A percentile compares a stretch with the other conserved stretches of the same genome.
Evolutionary conservation across 2,329 filamentous ascomycete genomes (phyloP).

Genomic region (Aspergillus quadricinctus): DNA sequence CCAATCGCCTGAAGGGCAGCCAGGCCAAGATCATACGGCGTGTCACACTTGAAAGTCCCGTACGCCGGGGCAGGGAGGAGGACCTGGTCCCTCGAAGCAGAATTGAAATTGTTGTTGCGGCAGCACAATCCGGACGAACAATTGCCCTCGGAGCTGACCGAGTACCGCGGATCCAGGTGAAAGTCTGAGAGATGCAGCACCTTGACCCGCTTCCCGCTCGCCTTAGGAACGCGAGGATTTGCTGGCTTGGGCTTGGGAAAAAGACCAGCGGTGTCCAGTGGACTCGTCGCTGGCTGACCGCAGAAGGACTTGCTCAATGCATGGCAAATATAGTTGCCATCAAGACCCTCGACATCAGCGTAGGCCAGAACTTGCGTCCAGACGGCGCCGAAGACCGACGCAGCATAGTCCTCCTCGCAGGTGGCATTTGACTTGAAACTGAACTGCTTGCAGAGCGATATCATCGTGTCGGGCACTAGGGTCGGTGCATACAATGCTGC

Average conservation of each 20-base stretch:
- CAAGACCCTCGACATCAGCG: conserved; percentile 51
- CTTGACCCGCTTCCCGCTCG: conserved; percentile 53
- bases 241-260: conserved; percentile 55
- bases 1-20: conserved; percentile 54
- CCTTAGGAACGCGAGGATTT: conserved; percentile 39
- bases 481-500: conserved; percentile 48
- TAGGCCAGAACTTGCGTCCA: conserved; percentile 56
- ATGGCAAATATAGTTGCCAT: conserved; percentile 56
- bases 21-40: conserved; percentile 54
- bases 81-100: conserved; percentile 29
- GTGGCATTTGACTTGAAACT: conserved; percentile 44
- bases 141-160: conserved; percentile 51
- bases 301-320: conserved; percentile 48
- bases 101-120: conserved; percentile 41
- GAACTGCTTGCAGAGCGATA: conserved; percentile 48
- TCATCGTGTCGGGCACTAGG: conserved; percentile 48
- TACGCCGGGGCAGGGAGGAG: conserved; percentile 50
- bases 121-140: conserved; percentile 52
- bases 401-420: conserved; percentile 47
- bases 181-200: conserved; percentile 55
- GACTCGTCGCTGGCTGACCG: conserved; percentile 40
- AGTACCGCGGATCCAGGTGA: conserved; percentile 53
- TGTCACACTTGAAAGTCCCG: conserved; percentile 54
- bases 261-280: conserved; percentile 41
- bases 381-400: conserved; percentile 49